Percentiles rank a stretch among this genome's conserved stretches.
phyloP scores from a whole-genome alignment of 306 rosid genomes.

The Cyamopsis tetragonoloba region DNA sequence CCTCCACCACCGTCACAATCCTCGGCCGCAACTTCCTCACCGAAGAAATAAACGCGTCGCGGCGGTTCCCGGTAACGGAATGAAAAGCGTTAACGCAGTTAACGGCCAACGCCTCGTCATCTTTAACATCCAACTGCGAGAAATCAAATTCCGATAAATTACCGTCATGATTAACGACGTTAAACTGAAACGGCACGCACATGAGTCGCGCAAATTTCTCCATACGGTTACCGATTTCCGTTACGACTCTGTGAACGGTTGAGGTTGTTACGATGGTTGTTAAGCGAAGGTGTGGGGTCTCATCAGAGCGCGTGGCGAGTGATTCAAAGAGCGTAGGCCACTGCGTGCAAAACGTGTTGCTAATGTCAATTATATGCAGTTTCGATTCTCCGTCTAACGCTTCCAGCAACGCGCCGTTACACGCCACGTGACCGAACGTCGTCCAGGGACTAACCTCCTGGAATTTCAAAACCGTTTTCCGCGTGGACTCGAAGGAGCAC shows the following conservation, averaged over 20 bases:
- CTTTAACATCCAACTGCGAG: constrained; percentile 39
- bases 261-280: constrained; percentile 54
- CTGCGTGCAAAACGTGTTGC: constrained; percentile 91
- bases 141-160: constrained; percentile 63
- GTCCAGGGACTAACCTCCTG: constrained; percentile 95
- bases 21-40: constrained; percentile 59
- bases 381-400: constrained; percentile 76
- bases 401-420: constrained; percentile 84
- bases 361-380: constrained; percentile 74
- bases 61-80: constrained; percentile 46
- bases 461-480: constrained; percentile 70
- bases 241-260: constrained; percentile 55
- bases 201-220: constrained; percentile 89
- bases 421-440: constrained; percentile 90
- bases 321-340: constrained; percentile 96
- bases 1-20: constrained; percentile 76
- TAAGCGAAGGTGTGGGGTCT: constrained; percentile 72
- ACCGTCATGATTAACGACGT: constrained; percentile 60
- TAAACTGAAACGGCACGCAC: constrained; percentile 94
- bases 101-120: constrained; percentile 76
- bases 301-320: constrained; percentile 69
- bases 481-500: constrained; percentile 73
- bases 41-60: constrained; percentile 45
- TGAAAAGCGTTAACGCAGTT: constrained; percentile 71
- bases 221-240: constrained; percentile 73